These are phyloP conservation scores for Tillandsia leiboldiana DNA, from an alignment of 176 grass and related monocot species.

Conservation along the genomic window DNA sequence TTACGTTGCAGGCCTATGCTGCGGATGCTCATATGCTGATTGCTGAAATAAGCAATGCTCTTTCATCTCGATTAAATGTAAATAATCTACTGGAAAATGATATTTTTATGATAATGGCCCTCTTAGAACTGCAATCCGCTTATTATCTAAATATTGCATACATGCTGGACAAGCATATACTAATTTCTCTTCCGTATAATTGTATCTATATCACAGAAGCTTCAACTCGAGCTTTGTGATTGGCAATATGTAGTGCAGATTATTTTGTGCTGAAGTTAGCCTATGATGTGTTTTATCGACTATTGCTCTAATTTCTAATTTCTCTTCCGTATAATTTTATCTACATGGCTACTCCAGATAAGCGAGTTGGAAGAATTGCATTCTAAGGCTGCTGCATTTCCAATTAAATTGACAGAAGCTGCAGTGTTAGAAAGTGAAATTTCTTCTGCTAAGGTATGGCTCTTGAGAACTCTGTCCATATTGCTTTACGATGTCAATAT, in stretches of 20 bases:
- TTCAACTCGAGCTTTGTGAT: neutral
- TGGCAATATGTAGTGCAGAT: neutral
- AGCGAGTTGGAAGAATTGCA: slow-evolving; percentile 54
- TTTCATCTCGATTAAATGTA: slow-evolving; percentile 62
- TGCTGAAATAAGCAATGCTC: slow-evolving; percentile 47
- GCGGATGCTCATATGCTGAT: slow-evolving; percentile 51
- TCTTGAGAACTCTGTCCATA: neutral
- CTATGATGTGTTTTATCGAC: neutral
- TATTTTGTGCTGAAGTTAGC: neutral
- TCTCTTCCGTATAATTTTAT: neutral
- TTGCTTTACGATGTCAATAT: neutral
- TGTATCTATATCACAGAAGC: neutral
- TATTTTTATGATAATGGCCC: too few relatives aligned
- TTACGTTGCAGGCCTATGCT: slow-evolving; percentile 36
- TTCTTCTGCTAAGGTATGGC: slow-evolving; percentile 72
- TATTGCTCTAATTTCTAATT: neutral
- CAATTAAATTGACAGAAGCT: slow-evolving; percentile 42
- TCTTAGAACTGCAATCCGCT: neutral
- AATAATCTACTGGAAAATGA: slow-evolving; percentile 14
- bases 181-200: neutral
- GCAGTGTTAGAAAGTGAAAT: slow-evolving; percentile 41
- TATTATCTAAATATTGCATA: neutral
- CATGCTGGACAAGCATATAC: neutral
- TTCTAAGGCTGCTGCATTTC: slow-evolving; percentile 42
- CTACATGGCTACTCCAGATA: slow-evolving; percentile 39